phyloP scores from a whole-genome alignment of 805 yeast species.

The Dipodascus geniculatus region DNA sequence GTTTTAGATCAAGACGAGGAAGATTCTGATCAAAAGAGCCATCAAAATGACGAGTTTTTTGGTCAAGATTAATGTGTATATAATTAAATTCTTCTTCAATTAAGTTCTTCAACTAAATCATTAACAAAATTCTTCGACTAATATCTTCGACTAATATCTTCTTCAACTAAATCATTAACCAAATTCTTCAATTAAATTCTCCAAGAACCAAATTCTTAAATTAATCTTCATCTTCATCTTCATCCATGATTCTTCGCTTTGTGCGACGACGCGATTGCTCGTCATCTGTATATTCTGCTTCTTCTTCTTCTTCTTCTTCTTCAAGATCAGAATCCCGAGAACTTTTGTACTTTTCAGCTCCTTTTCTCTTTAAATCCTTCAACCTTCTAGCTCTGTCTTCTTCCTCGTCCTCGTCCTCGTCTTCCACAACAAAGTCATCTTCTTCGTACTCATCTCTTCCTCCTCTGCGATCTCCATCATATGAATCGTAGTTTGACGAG shows the following conservation, averaged over 20 bases:
- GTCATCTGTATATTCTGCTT: conserved; percentile 8
- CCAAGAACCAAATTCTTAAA: no score
- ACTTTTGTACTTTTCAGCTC: conserved; percentile 21
- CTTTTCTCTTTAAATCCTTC: conserved; percentile 21
- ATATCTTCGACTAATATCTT: no score
- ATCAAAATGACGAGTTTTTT: conserved; percentile 5
- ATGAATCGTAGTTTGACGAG: conserved; percentile 4
- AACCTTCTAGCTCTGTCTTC: conserved; percentile 26
- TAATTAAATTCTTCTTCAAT: no score
- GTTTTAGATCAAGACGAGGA: conserved; percentile 5
- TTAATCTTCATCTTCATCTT: conserved; percentile 22
- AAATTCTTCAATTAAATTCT: no score
- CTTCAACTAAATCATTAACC: no score
- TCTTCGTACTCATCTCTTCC: conserved; percentile 24
- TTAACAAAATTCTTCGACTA: no score
- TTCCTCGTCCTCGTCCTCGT: conserved; percentile 23
- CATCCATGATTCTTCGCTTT: conserved; percentile 21
- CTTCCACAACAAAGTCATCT: conserved; percentile 28
- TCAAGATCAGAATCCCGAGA: conserved; percentile 12
- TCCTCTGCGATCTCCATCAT: conserved; percentile 15
- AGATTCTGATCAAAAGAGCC: conserved; percentile 7
- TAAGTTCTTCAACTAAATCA: no score
- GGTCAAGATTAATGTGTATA: background rate
- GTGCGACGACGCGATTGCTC: conserved; percentile 6
- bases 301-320: conserved; percentile 9